Evolutionary conservation across 148 eudicot genomes (phyloP), one percentile per base, ranked within the genome.

Genomic region (Vaccinium myrtillus): DNA sequence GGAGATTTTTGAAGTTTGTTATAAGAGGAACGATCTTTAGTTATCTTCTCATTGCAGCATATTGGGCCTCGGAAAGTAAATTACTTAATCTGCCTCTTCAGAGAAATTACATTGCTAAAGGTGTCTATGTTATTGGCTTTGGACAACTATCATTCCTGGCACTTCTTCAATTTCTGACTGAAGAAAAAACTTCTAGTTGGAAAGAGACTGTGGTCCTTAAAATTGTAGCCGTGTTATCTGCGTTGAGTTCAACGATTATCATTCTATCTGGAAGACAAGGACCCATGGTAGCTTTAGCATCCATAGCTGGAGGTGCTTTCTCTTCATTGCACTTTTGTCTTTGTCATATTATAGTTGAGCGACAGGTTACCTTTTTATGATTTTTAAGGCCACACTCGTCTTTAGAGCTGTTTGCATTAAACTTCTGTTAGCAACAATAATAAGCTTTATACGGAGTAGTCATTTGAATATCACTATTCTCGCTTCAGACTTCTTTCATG

Each of bases 191-290:
- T 43, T 78, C 78, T 36, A 83, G 87, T 86, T 83, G 81, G 85
- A 91, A 88, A 87, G 91, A 91, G 67, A 86, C 83, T 69, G 90
- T 93, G 74, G 50, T 84, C 81, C 54, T 76, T 81, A 92, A 89
- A 88, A 89, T 89, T 59, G 90, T 92, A 63, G 92, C 94, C 81
- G 88, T 95, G 96, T 27, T 95, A 87, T 93, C 93, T 84, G 90
- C 95, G 21, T 97, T 93, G 91, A 93, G 98, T 87, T 89, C 98
- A 80, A 87, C 94, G 50, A 83, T 95, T 75, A 91, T 97, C 73
- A 82, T 95, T 53, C 88, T 97, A n/a, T 93, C 94, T 58, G 99
- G 98, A 58, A 97, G 89, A 86, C 99, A 95, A 91, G 99, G 99
- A 49, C 89, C 95, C 69, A 83, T 92, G 86, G 84, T 90, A 86